These are phyloP conservation scores for Cylindrotheca closterium DNA, from an alignment of 108 stramenopile genomes.

Conservation along the genomic window DNA sequence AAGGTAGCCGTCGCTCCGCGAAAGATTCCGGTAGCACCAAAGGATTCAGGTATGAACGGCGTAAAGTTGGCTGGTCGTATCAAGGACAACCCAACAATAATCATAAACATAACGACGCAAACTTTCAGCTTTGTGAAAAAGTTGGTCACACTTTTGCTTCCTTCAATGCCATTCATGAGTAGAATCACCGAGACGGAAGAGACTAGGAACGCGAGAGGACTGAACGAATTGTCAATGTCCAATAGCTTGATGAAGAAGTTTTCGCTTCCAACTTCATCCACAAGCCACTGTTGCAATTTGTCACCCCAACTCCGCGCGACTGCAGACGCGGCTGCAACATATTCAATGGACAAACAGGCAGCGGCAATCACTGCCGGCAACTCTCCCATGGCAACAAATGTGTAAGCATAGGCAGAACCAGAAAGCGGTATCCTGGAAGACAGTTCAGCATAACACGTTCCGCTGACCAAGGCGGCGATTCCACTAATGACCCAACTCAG, in stretches of 20 bases:
- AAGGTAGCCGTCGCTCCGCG: constrained; percentile 78
- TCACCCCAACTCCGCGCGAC: constrained; percentile 93
- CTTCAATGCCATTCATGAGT: constrained; percentile 75
- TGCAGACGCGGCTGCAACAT: constrained; percentile 76
- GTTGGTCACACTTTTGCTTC: constrained; percentile 76
- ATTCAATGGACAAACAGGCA: constrained; percentile 84
- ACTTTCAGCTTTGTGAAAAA: constrained; percentile 83
- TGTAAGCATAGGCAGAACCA: constrained; percentile 75
- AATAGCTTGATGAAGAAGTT: neutral
- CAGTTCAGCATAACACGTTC: constrained; percentile 88
- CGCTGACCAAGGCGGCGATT: constrained; percentile 63
- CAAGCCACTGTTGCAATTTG: constrained; percentile 77
- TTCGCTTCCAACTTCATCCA: constrained; percentile 21
- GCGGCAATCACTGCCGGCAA: constrained; percentile 80
- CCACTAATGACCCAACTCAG: constrained; percentile 77
- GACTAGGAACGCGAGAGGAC: constrained; percentile 64
- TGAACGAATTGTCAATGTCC: constrained; percentile 20
- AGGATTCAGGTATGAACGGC: constrained; percentile 58
- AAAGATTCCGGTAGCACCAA: constrained; percentile 59
- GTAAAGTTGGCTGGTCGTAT: too few species aligned
- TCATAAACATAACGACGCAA: constrained; percentile 80
- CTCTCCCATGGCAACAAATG: constrained; percentile 77
- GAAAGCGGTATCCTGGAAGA: constrained; percentile 67
- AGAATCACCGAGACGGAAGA: constrained; percentile 47
- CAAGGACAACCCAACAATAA: constrained; percentile 77